Conservation (phyloP, 1,139 yeast species). For the Hyphopichia wangnamkhiaoensis region DNA sequence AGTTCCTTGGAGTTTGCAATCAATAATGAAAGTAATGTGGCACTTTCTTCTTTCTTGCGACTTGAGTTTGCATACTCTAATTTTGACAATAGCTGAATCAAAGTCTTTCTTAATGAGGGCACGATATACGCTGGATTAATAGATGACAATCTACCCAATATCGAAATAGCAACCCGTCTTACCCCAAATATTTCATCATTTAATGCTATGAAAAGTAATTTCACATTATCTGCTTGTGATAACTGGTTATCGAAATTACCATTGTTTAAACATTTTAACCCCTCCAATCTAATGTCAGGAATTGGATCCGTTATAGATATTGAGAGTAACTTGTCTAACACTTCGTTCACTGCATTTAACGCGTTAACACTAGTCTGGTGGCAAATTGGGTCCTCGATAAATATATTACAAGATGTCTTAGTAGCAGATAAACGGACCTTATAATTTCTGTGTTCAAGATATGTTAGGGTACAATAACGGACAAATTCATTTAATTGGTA, state of each 20-base stretch:
- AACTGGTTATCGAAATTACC: constrained; percentile 85
- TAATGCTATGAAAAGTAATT: constrained; percentile 80
- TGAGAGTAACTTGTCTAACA: constrained; percentile 75
- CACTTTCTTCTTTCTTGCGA: constrained; percentile 85
- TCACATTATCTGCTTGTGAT: constrained; percentile 90
- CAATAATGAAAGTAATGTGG: constrained; percentile 68
- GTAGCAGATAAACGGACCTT: constrained; percentile 86
- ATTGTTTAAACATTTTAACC: constrained; percentile 60
- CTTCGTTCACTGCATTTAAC: constrained; percentile 80
- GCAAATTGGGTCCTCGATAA: constrained; percentile 79
- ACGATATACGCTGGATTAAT: constrained; percentile 95
- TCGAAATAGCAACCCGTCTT: constrained; percentile 73
- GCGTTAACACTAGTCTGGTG: constrained; percentile 85
- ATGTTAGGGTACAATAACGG: constrained; percentile 75
- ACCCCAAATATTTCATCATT: constrained; percentile 89
- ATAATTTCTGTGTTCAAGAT: constrained; percentile 77
- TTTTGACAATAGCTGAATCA: constrained; percentile 82
- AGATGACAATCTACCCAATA: constrained; percentile 80
- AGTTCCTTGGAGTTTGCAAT: constrained; percentile 78
- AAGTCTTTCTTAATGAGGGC: constrained; percentile 83
- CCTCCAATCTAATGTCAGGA: constrained; percentile 80
- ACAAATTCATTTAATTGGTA: constrained; percentile 85
- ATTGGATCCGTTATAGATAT: constrained; percentile 89
- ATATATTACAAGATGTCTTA: constrained; percentile 78
- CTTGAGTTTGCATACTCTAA: constrained; percentile 77